Percentiles rank a stretch among this genome's conserved stretches.
Conservation (phyloP, 177 flowering plant species). For the Vitis hybrid region DNA sequence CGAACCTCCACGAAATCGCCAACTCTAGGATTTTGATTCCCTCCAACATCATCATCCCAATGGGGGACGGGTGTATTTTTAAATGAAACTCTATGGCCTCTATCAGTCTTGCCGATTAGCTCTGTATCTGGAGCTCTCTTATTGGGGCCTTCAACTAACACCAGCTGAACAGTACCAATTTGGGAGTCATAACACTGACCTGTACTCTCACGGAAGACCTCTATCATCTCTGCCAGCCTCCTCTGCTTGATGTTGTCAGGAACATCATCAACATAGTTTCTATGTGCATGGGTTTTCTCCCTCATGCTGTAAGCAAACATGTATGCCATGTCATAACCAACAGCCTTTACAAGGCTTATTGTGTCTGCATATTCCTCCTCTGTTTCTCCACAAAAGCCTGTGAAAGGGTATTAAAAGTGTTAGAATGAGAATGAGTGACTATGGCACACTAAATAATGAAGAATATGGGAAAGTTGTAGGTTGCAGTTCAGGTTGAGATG, state of each 20-base stretch:
- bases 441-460: background rate
- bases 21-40: conserved; percentile 42
- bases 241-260: conserved; percentile 87
- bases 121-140: conserved; percentile 92
- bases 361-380: conserved; percentile 91
- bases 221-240: conserved; percentile 80
- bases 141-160: conserved; percentile 92
- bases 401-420: conserved; percentile 6
- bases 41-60: conserved; percentile 21
- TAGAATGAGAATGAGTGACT: background rate
- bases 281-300: conserved; percentile 95
- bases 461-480: background rate
- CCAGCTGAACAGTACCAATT: conserved; percentile 79
- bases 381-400: conserved; percentile 98
- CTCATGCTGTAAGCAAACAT: conserved; percentile 99
- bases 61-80: conserved; percentile 41
- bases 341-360: conserved; percentile 65
- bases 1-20: conserved; percentile 90
- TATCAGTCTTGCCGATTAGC: conserved; percentile 88
- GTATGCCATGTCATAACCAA: conserved; percentile 97
- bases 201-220: conserved; percentile 79
- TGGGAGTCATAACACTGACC: conserved; percentile 78
- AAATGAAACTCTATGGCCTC: conserved; percentile 81
- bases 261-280: conserved; percentile 84
- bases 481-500: background rate